phyloP scores from a whole-genome alignment of 2,329 filamentous ascomycete genomes.

The Sporothrix brunneoviolacea region DNA sequence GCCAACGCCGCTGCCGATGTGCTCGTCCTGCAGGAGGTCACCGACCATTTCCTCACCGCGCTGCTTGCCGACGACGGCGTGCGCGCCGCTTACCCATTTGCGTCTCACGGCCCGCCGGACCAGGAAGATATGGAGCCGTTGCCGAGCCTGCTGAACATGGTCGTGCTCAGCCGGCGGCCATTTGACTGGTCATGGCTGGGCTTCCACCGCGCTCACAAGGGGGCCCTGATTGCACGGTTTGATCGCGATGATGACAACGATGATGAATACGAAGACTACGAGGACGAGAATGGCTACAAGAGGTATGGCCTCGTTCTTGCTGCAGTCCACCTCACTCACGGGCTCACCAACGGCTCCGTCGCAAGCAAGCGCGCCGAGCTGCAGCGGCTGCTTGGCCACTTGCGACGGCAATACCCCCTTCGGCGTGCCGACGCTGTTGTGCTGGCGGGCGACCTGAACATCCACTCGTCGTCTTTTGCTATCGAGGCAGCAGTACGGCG shows the following conservation, averaged over 20 bases:
- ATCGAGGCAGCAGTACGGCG: conserved; percentile 46
- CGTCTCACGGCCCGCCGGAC: conserved; percentile 50
- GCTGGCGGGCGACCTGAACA: conserved; percentile 59
- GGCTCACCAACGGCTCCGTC: conserved; percentile 52
- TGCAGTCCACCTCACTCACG: conserved; percentile 55
- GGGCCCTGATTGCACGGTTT: conserved; percentile 43
- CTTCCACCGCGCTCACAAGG: conserved; percentile 51
- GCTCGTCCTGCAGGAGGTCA: conserved; percentile 56
- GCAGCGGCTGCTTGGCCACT: conserved; percentile 39
- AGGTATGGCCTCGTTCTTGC: conserved; percentile 41
- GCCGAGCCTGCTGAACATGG: conserved; percentile 53
- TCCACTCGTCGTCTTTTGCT: conserved; percentile 51
- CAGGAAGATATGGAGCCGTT: conserved; percentile 48
- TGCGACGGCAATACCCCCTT: conserved; percentile 33
- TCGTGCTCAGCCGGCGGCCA: conserved; percentile 49
- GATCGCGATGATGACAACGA: not conserved
- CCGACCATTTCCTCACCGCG: conserved; percentile 53
- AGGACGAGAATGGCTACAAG: conserved; percentile 12
- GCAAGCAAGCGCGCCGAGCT: conserved; percentile 51
- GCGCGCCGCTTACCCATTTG: conserved; percentile 44
- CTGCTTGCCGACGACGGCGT: conserved; percentile 43
- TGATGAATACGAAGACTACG: not conserved
- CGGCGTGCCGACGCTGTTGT: conserved; percentile 42
- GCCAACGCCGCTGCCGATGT: conserved; percentile 38
- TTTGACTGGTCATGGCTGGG: conserved; percentile 51